Evolutionary conservation across 352 stramenopile genomes (phyloP), one percentile per base, ranked within the genome.

Genomic region (Phytophthora cryptogea): DNA sequence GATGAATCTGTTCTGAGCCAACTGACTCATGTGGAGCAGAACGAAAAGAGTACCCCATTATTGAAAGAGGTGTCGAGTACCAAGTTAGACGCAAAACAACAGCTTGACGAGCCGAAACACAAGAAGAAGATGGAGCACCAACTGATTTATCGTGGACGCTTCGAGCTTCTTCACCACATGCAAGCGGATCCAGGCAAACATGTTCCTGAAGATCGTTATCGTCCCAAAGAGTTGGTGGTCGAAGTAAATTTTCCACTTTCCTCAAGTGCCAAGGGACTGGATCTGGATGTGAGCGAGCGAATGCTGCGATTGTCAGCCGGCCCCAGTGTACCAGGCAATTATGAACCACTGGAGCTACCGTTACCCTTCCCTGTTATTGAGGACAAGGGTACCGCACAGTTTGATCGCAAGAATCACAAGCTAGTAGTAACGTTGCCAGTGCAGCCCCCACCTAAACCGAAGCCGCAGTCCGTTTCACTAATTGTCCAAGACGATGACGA

Each of bases 341-440:
- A 92, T 47, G 74, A 75, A 5, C 57, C 76, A 5, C 45, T 96
- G 13, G 59, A 76, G 11, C 13, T 96, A 14, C 35, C 63, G 4
- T 59, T 97, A 16, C 86, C 89, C 14, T 96, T 87, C 59, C 70
- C 78, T 0, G 86, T 97, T 4, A 40, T 92, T 7, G 83, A 96
- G 56, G 61, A 74, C 8, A 93, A 92, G 16, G 88, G 86, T 0
- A 73, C 55, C 47, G 89, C 90, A 27, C 89, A 79, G 35, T 97
- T 94, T 61, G 86, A 97, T 47, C 95, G 95, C 52, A 87, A 84
- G 32, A 72, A 57, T 4, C 72, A 78, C 11, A 80, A 86, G 26
- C 55, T 97, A 1, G 57, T 90, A 3, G 80, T 97, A 10, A 94
- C 86, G 28, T 61, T 97, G 37, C 87, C 87, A 0, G 85, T 97